Conservation (phyloP, 2,329 filamentous ascomycete species). For the Hymenoscyphus occultus region DNA sequence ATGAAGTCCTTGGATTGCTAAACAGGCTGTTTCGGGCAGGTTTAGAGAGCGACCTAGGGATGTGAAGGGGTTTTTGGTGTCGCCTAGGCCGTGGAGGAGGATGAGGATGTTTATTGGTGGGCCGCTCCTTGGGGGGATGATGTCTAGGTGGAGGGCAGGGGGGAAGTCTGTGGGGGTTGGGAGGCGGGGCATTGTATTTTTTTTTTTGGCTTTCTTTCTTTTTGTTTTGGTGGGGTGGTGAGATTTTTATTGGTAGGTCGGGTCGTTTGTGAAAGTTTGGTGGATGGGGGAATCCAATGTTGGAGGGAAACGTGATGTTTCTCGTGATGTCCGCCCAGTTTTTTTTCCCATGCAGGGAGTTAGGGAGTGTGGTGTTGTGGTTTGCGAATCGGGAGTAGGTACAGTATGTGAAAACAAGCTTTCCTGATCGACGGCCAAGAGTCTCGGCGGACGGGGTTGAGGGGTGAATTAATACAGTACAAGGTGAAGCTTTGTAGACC, state of each 20-base stretch:
- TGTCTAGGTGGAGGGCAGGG: conserved; percentile 38
- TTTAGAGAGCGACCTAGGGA: conserved; percentile 54
- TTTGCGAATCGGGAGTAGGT: neutral
- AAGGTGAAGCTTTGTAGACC: neutral
- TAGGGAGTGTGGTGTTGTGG: neutral
- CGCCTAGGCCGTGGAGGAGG: conserved; percentile 67
- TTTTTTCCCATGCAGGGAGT: too few species aligned
- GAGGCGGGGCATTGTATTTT: conserved; percentile 20
- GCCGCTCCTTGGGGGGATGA: conserved; percentile 33
- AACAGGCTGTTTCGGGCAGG: conserved; percentile 62
- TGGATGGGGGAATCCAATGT: neutral
- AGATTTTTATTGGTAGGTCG: too few species aligned
- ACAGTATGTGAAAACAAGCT: conserved; percentile 13
- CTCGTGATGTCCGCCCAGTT: neutral
- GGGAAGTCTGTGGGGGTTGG: conserved; percentile 47
- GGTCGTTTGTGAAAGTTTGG: neutral
- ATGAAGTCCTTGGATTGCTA: conserved; percentile 59
- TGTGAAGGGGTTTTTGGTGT: conserved; percentile 57
- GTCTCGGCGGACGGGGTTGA: neutral
- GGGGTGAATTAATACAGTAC: neutral
- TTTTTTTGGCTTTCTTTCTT: neutral
- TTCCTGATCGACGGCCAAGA: conserved; percentile 7
- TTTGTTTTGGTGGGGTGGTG: neutral
- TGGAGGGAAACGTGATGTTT: neutral
- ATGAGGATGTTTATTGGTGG: conserved; percentile 59